Evolutionary conservation across 2,329 filamentous ascomycete species (phyloP), one percentile per base, ranked within the genome.

Genomic region (Juglanconis sp.): DNA sequence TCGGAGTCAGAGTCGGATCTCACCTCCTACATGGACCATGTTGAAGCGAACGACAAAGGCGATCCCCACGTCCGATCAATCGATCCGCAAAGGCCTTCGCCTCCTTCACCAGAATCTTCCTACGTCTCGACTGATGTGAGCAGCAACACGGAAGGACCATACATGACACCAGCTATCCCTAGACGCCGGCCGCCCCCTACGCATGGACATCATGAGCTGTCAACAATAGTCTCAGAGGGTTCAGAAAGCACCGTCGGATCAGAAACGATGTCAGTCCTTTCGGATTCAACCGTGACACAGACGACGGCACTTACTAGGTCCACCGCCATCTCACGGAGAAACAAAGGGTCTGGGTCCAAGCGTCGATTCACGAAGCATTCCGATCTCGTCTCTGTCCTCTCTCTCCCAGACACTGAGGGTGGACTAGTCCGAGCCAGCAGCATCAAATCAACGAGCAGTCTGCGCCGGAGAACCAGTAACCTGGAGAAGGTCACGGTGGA

Each of bases 341-440:
- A 79, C 30, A 66, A 81, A 77, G 63, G 62, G 17, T 74, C 81
- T 1, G 81, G 79, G 48, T 77, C 91, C 38, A 91, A 89, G 72
- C 85, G 91, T 64, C 86, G 90, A 62, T 81, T 96, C 44, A 96
- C 93, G 4, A 96, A 91, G 61, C 93, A 98, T 74, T 92, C 92
- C 15, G 95, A 99, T 73, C 81, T 99, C 31, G 91, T 99, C 44
- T 98, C 95, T 0, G 92, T 96, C 3, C 79, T 99, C 8, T 98
- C 93, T 0, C 76, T 91, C 61, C 87, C 88, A 0, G 81, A 87
- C 61, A 77, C 85, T 59, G 74, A 74, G 40, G 75, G 77, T 32
- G 76, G 84, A 38, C 81, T 85, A 54, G 81, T 82, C 53, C 82
- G 87, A 60, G 84, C 82, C 61, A 86, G 81, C 69, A 92, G 88